Percentiles rank a stretch among this genome's conserved stretches.
These are phyloP conservation scores for Pythium pyrilobum DNA, from an alignment of 352 stramenopile genomes.

Conservation along the genomic window DNA sequence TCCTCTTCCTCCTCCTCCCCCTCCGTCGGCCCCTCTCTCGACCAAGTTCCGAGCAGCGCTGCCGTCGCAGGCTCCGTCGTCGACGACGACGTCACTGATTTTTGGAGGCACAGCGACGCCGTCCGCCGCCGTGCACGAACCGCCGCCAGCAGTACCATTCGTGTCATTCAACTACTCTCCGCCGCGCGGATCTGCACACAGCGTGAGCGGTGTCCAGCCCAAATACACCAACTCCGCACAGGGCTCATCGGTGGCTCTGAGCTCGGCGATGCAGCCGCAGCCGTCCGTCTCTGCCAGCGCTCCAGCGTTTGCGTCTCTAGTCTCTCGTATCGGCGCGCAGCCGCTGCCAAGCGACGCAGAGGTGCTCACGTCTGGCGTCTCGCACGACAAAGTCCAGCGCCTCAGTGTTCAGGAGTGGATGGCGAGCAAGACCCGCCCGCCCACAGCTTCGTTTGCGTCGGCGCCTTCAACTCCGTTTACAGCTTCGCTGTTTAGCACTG, in stretches of 20 bases:
- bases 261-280: too few species aligned
- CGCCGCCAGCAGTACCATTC: background rate
- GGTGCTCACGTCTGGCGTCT: constrained; percentile 49
- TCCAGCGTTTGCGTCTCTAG: too few species aligned
- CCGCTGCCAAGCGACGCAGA: constrained; percentile 44
- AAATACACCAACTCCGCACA: background rate
- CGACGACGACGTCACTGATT: constrained; percentile 1
- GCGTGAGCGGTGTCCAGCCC: background rate
- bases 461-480: too few species aligned
- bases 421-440: constrained; percentile 40
- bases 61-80: background rate
- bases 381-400: constrained; percentile 53
- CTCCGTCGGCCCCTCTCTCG: too few species aligned
- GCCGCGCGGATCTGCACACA: background rate
- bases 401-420: constrained; percentile 79
- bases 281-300: too few species aligned
- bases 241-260: too few species aligned
- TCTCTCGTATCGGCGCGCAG: background rate
- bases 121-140: background rate
- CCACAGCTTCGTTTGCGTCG: background rate
- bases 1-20: background rate
- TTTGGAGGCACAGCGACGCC: background rate
- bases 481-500: background rate
- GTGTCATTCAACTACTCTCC: constrained; percentile 16
- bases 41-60: too few species aligned